Conservation (phyloP, 2,329 filamentous ascomycete genomes). For the Neocatenulostroma microsporum region DNA sequence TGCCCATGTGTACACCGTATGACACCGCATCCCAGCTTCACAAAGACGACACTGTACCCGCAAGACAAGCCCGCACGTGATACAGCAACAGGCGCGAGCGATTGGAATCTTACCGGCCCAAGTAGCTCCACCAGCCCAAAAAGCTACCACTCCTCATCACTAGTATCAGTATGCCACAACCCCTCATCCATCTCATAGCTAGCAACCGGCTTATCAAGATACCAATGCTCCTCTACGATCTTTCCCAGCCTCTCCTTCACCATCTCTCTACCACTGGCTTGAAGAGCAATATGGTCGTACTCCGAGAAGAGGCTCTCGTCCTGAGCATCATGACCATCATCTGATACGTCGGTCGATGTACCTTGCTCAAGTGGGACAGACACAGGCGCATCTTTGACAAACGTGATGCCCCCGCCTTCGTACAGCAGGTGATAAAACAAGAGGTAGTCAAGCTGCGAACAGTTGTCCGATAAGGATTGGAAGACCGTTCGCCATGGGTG, state of each 20-base stretch:
- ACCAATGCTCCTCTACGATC: conserved; percentile 22
- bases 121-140: no score
- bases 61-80: no score
- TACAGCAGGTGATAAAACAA: conserved; percentile 24
- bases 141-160: conserved; percentile 30
- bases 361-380: no score
- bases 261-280: conserved; percentile 11
- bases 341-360: no score
- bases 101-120: no score
- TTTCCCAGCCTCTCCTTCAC: conserved; percentile 14
- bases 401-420: conserved; percentile 19
- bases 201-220: conserved; percentile 17
- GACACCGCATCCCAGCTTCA: no score
- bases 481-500: conserved; percentile 22
- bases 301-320: conserved; percentile 13
- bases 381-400: conserved; percentile 13
- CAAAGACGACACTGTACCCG: no score
- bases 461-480: conserved; percentile 16
- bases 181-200: conserved; percentile 26
- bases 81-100: no score
- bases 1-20: no score
- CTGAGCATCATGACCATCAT: no score
- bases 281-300: conserved; percentile 18
- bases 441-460: conserved; percentile 18
- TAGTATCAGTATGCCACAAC: conserved; percentile 28